Percentiles rank a stretch among this genome's conserved stretches.
These are phyloP conservation scores for Metschnikowia shivogae DNA, from an alignment of 805 yeast species.

Conservation along the genomic window DNA sequence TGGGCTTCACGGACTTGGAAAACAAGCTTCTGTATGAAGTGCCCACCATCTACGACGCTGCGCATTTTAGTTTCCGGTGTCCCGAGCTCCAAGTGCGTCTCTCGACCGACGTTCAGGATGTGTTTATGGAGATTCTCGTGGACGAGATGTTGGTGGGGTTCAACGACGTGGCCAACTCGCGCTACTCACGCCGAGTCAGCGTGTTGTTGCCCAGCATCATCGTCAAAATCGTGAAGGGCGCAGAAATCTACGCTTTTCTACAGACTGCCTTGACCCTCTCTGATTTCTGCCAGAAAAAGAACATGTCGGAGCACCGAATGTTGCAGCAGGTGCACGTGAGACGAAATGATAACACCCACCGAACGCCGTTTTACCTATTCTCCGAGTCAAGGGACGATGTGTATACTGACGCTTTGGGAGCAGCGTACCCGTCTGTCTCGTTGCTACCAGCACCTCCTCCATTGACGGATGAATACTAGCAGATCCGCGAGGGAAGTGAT, in stretches of 20 bases:
- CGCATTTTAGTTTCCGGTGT: conserved; percentile 55
- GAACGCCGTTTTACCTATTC: conserved; percentile 68
- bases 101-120: conserved; percentile 22
- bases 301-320: conserved; percentile 42
- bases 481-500: not conserved
- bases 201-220: conserved; percentile 47
- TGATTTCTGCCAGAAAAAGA: conserved; percentile 52
- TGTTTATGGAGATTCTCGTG: conserved; percentile 16
- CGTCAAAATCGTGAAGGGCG: conserved; percentile 24
- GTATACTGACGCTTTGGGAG: conserved; percentile 48
- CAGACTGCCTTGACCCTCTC: conserved; percentile 58
- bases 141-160: conserved; percentile 35
- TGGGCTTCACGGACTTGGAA: conserved; percentile 70
- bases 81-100: conserved; percentile 45
- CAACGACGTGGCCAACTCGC: conserved; percentile 66
- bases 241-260: conserved; percentile 34
- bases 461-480: conserved; percentile 32
- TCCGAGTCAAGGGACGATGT: conserved; percentile 42
- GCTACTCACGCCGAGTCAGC: conserved; percentile 56
- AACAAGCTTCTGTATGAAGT: conserved; percentile 61
- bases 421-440: conserved; percentile 56
- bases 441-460: conserved; percentile 65
- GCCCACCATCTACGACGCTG: conserved; percentile 62
- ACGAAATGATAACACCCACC: conserved; percentile 76
- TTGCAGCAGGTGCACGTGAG: conserved; percentile 64